Conservation (phyloP, 2,329 filamentous ascomycete species). For the Phialemonium atrogriseum region DNA sequence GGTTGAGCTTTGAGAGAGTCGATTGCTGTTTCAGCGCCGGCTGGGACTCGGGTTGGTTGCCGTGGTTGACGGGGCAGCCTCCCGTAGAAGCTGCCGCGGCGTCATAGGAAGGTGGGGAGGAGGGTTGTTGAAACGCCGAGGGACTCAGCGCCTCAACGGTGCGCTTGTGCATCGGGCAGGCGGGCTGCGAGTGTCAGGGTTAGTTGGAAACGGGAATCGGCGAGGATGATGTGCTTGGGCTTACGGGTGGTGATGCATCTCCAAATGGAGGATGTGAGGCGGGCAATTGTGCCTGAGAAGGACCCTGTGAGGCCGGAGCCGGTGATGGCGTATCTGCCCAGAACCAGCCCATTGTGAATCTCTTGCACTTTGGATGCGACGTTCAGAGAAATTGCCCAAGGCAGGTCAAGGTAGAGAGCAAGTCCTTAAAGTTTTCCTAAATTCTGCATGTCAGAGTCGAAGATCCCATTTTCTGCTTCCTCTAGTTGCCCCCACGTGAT, state of each 20-base stretch:
- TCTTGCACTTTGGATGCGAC: too few relatives aligned
- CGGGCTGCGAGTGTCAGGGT: slow-evolving; percentile 27
- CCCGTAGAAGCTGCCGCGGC: slow-evolving; percentile 1
- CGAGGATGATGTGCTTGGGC: slow-evolving; percentile 8
- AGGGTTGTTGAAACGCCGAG: neutral
- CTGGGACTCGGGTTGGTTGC: slow-evolving; percentile 13
- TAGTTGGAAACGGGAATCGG: slow-evolving; percentile 6
- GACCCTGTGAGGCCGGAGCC: slow-evolving; percentile 10
- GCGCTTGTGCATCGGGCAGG: slow-evolving; percentile 51
- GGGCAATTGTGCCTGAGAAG: slow-evolving; percentile 5
- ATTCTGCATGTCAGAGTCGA: too few relatives aligned
- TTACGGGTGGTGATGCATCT: slow-evolving; percentile 30
- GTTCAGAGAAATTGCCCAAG: too few relatives aligned
- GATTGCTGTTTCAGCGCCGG: slow-evolving; percentile 26
- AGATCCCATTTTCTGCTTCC: too few relatives aligned
- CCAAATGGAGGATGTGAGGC: slow-evolving; percentile 12
- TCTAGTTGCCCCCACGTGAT: too few relatives aligned
- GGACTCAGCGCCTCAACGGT: slow-evolving; percentile 36
- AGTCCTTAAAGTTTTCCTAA: too few relatives aligned
- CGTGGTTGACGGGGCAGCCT: slow-evolving; percentile 33
- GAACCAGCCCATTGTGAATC: slow-evolving; percentile 56
- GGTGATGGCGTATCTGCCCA: slow-evolving; percentile 44
- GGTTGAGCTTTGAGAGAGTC: slow-evolving; percentile 49
- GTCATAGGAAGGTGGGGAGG: slow-evolving; percentile 1
- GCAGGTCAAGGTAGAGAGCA: too few relatives aligned